Base-by-base conservation (phyloP, 306 rosid species). In the Casuarina cunninghamiana region DNA sequence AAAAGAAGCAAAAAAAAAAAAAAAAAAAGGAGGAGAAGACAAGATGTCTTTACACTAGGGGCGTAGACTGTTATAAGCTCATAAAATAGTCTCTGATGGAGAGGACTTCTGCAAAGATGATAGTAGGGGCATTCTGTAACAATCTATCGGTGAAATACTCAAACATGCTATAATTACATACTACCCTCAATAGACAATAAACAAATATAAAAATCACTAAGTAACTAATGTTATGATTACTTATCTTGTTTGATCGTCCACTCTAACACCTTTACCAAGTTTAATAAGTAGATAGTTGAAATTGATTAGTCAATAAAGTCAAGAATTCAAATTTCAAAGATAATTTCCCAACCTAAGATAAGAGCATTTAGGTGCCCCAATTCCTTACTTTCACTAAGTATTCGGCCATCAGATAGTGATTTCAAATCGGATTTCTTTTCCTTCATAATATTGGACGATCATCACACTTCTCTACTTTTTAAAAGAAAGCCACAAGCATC, bases 321-420 rank as follows among this genome's bases (percentile, higher is more conserved):
- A 49, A 41, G 71, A 41, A 17, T 66, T 66, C 49, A 16, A 17
- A 41, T 12, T 41, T 66, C 71, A 66, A 41, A 41, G 1, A 6
- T 16, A 66, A 13, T 21, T 9, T 58, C 42, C 42, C 69, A 10
- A 35, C 44, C 32, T 58, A 58, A 5, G 65, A 58, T 19, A 21
- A 4, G 32, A 39, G 70, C 11, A 66, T 66, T 66, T 65, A 2
- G 71, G 49, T 41, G 39, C 32, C 41, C 71, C 71, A 41, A 66
- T 41, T 39, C 2, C 42, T 67, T 16, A 41, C 6, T 66, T 17
- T 42, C 8, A 49, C 71, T 0, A 13, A 67, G 50, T 42, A 26
- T 41, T 67, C 17, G 71, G 71, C 50, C 32, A 66, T 67, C 50
- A 42, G 46, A 67, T 67, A 42, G 50, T 42, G 50, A 41, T 67